Evolutionary conservation across 148 eudicot species (phyloP).

Genomic region (Heliamphora exappendiculata): DNA sequence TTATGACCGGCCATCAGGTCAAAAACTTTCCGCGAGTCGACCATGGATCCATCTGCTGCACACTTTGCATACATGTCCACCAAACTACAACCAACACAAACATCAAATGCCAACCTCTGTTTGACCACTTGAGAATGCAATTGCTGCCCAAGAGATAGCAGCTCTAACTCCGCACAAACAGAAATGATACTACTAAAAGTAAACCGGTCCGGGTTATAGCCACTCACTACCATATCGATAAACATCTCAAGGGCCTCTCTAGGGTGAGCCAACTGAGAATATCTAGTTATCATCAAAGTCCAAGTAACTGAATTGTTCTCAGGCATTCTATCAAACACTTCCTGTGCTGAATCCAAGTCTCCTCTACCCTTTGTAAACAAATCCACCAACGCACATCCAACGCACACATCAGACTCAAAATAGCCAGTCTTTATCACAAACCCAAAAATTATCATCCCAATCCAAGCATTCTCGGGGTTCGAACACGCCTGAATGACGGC

Average conservation of each 20-base stretch:
- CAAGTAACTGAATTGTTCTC: constrained; percentile 45
- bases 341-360: constrained; percentile 41
- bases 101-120: constrained; percentile 34
- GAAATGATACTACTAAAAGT: constrained; percentile 45
- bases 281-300: constrained; percentile 61
- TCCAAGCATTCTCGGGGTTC: constrained; percentile 16
- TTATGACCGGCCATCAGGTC: constrained; percentile 40
- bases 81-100: constrained; percentile 57
- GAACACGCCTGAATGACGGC: constrained; percentile 46
- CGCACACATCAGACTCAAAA: constrained; percentile 41
- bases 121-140: constrained; percentile 42
- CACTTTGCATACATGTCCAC: constrained; percentile 64
- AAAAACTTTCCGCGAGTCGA: constrained; percentile 43
- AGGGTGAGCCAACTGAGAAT: constrained; percentile 35
- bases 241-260: constrained; percentile 40
- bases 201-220: constrained; percentile 43
- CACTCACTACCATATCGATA: constrained; percentile 37
- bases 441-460: constrained; percentile 44
- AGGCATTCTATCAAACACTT: constrained; percentile 65
- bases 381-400: constrained; percentile 63
- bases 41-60: constrained; percentile 27
- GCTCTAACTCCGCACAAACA: constrained; percentile 41
- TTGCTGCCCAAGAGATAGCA: constrained; percentile 37
- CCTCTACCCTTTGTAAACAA: constrained; percentile 43
- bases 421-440: constrained; percentile 40